phyloP scores from a whole-genome alignment of 495 filamentous ascomycete species.

The Extremus antarcticus region DNA sequence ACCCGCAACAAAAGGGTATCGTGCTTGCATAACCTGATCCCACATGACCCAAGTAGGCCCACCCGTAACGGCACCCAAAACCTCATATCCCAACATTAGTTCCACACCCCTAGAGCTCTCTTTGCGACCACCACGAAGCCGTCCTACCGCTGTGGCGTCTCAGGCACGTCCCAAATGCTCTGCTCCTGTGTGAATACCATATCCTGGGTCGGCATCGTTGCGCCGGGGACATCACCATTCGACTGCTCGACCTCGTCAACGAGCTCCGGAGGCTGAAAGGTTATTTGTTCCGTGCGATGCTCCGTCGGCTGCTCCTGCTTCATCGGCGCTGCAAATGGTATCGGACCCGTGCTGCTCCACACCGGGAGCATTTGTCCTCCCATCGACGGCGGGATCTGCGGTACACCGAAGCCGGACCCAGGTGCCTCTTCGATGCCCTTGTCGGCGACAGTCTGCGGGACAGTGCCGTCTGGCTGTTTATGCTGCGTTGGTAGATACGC shows the following conservation, averaged over 20 bases:
- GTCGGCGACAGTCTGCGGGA: neutral
- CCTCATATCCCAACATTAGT: too few relatives aligned
- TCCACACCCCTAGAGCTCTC: too few relatives aligned
- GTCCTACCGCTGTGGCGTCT: conserved; percentile 3
- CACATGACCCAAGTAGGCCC: neutral
- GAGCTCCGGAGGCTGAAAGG: neutral
- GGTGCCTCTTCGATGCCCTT: neutral
- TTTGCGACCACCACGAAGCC: too few relatives aligned
- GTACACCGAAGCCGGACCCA: neutral
- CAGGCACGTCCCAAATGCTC: conserved; percentile 16
- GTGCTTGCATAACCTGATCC: neutral
- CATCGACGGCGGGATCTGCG: neutral
- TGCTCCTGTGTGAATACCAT: neutral
- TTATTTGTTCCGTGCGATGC: neutral
- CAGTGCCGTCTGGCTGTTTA: neutral
- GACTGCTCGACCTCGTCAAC: too few relatives aligned
- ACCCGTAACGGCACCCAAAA: too few relatives aligned
- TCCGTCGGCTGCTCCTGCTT: neutral
- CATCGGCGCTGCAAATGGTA: conserved; percentile 7
- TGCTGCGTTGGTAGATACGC: neutral
- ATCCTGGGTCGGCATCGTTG: too few relatives aligned
- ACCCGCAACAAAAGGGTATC: neutral
- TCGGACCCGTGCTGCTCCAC: conserved; percentile 14
- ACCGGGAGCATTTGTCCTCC: neutral
- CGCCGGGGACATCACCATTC: too few relatives aligned